Conservation (phyloP, 2,329 filamentous ascomycete species). For the Stachybotrys chartarum region DNA sequence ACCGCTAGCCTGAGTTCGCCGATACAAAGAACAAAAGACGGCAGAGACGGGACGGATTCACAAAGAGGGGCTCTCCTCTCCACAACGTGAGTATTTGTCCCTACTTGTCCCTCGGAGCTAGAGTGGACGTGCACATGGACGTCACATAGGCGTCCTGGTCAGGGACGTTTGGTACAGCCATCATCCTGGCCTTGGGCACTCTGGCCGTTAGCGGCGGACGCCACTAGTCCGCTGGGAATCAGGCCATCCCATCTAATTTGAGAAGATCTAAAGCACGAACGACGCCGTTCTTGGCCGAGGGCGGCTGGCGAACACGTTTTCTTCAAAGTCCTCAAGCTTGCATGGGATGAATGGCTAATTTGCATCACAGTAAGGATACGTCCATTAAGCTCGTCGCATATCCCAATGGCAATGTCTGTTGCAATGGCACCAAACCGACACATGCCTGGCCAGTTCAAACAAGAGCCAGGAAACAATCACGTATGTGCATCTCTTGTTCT, state of each 20-base stretch:
- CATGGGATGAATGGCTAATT: too few relatives aligned
- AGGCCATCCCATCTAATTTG: not conserved
- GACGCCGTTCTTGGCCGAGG: not conserved
- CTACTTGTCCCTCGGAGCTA: not conserved
- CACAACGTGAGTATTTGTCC: not conserved
- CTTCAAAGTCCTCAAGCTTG: too few relatives aligned
- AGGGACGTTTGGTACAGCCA: not conserved
- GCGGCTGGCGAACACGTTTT: not conserved
- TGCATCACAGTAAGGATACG: not conserved
- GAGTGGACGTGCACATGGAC: not conserved
- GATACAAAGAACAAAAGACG: not conserved
- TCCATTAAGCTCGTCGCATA: constrained; percentile 6
- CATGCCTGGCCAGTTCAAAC: constrained; percentile 20
- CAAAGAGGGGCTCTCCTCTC: not conserved
- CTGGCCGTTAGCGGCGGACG: not conserved
- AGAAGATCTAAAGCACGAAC: not conserved
- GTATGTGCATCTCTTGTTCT: constrained; percentile 14
- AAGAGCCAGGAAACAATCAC: constrained; percentile 17
- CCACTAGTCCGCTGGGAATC: not conserved
- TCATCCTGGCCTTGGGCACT: not conserved
- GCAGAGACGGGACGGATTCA: not conserved
- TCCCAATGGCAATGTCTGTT: constrained; percentile 13
- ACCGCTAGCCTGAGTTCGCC: too few relatives aligned
- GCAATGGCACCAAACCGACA: constrained; percentile 22
- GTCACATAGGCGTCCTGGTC: not conserved